Base-by-base conservation (phyloP, 495 filamentous ascomycete species). In the Hypoxylon subgilvum region DNA sequence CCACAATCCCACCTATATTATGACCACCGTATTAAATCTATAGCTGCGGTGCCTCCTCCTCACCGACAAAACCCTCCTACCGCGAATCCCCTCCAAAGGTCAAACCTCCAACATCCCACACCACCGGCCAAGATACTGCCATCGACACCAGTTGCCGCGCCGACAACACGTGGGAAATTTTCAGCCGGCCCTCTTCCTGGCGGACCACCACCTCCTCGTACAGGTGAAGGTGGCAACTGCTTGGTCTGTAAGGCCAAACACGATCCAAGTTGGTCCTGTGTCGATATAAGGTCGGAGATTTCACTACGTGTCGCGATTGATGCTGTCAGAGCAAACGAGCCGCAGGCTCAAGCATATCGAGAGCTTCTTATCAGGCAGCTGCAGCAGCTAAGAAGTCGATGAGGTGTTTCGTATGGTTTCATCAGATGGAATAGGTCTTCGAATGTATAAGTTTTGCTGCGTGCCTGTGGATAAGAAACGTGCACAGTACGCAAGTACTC, bases 171-270 rank as follows among this genome's bases (percentile, higher is more conserved):
- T 14, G 14, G 12, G 18, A 8, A 22, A 19, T 14, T 4, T 19
- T 40, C 32, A 6, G 36, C 21, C 12, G 2, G 4, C 14, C 34
- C 34, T 22, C 34, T 14, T 22, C 8, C 35, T 18, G 38, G 36
- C 12, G 25, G 34, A 22, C 9, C 36, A 38, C 39, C 50, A 3
- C 42, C 21, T 5, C 49, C 40, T 32, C 50, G 39, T 13, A 57
- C 35, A n/a, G 56, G 32, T 9, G 38, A 50, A 8, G 52, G 34
- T 7, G 50, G 39, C n/a, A 25, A 23, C 19, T 77, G 75, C 53
- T 17, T 71, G 8, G 58, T 76, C 2, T 78, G 75, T 30, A 51
- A 14, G 6, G 57, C 35, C 57, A 23, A 25, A 30, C 74, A 78
- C 49, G 51, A 67, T 3, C 17, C 18, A 6, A 43, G 23, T 9